Conservation (phyloP, 1,284 basidiomycete genomes). For the Cutaneotrichosporon cutaneum region DNA sequence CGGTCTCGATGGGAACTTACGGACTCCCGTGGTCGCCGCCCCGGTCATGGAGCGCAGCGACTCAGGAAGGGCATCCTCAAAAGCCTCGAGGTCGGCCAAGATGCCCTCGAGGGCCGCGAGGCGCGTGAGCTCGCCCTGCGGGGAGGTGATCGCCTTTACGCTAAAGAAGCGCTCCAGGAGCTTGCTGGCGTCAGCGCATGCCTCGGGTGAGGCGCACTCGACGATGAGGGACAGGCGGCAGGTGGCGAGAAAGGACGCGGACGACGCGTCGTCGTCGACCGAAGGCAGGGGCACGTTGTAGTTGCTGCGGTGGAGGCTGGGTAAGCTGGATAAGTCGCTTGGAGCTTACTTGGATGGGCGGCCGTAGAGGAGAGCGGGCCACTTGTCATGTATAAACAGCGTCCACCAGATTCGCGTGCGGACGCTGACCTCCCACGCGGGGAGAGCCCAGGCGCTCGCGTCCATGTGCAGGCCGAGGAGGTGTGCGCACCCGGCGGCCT, state of each 20-base stretch:
- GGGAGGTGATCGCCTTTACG: conserved; percentile 21
- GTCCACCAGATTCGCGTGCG: conserved; percentile 49
- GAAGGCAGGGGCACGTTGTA: conserved; percentile 35
- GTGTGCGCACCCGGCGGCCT: conserved; percentile 44
- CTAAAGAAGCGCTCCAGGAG: conserved; percentile 31
- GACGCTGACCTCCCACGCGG: conserved; percentile 44
- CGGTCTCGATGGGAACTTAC: conserved; percentile 19
- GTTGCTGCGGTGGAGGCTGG: conserved; percentile 23
- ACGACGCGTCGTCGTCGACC: conserved; percentile 25
- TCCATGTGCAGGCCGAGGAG: conserved; percentile 49
- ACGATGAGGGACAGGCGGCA: conserved; percentile 33
- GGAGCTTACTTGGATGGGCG: conserved; percentile 37
- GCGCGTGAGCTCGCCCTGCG: conserved; percentile 16
- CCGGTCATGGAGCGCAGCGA: conserved; percentile 6
- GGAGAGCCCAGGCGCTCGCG: conserved; percentile 44
- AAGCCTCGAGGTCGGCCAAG: conserved; percentile 21
- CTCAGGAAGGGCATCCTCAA: conserved; percentile 24
- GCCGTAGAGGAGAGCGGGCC: conserved; percentile 36
- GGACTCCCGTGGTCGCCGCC: conserved; percentile 26
- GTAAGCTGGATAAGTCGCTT: not conserved
- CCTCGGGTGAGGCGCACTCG: conserved; percentile 21
- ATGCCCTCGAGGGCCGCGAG: conserved; percentile 28
- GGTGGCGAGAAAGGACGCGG: conserved; percentile 32
- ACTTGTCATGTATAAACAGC: conserved; percentile 45
- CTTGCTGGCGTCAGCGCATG: conserved; percentile 14